Conservation (phyloP, 257 asterid genomes). For the Perilla frutescens region DNA sequence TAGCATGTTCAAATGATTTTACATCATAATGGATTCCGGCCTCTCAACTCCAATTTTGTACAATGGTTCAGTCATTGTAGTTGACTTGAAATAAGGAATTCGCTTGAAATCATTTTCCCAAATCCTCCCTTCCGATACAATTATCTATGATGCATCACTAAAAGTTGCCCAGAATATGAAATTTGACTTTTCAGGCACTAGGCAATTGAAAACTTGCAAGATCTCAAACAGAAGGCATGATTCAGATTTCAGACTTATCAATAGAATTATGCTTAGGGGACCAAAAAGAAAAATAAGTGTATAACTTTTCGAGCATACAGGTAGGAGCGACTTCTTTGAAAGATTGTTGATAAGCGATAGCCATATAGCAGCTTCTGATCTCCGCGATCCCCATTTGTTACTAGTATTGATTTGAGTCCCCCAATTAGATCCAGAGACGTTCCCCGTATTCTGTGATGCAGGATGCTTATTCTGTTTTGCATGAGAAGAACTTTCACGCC, state of each 20-base stretch:
- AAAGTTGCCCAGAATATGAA: conserved; percentile 24
- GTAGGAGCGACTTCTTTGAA: conserved; percentile 80
- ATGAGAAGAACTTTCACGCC: conserved; percentile 46
- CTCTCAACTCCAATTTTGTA: neutral
- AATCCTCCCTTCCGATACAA: neutral
- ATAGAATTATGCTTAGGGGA: neutral
- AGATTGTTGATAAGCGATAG: conserved; percentile 79
- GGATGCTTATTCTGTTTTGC: conserved; percentile 60
- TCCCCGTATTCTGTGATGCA: conserved; percentile 48
- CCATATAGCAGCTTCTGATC: conserved; percentile 93
- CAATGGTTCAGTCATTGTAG: neutral
- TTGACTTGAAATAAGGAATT: neutral
- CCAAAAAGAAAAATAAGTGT: conserved; percentile 21
- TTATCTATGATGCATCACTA: conserved; percentile 5
- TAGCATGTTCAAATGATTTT: conserved; percentile 2
- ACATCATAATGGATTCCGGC: conserved; percentile 16
- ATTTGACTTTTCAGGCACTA: conserved; percentile 12
- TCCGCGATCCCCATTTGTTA: conserved; percentile 65
- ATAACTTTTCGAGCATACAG: conserved; percentile 60
- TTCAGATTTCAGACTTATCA: conserved; percentile 17
- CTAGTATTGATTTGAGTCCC: conserved; percentile 56
- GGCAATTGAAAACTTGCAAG: conserved; percentile 11
- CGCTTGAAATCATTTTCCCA: neutral
- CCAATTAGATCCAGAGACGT: conserved; percentile 50
- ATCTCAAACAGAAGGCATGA: conserved; percentile 12